phyloP scores from a whole-genome alignment of 2,329 filamentous ascomycete genomes.

The Fusarium nematophilum region DNA sequence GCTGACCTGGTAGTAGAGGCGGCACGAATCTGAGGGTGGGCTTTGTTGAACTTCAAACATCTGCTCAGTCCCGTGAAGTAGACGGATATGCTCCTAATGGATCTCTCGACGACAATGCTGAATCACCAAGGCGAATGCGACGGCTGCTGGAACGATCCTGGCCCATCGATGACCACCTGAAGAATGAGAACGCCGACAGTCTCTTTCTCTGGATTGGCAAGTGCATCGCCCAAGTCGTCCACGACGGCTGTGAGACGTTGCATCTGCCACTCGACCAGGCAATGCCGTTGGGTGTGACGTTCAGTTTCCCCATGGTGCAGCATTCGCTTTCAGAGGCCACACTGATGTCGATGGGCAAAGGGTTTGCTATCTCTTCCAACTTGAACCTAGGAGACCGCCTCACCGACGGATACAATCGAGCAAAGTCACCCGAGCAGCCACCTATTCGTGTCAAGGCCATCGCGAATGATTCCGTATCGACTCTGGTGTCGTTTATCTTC shows the following conservation, averaged over 20 bases:
- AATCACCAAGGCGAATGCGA: constrained; percentile 55
- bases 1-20: constrained; percentile 63
- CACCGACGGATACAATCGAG: constrained; percentile 66
- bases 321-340: constrained; percentile 70
- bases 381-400: constrained; percentile 71
- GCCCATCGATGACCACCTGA: constrained; percentile 79
- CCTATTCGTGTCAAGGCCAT: constrained; percentile 79
- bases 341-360: constrained; percentile 77
- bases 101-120: constrained; percentile 25
- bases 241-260: constrained; percentile 62
- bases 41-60: constrained; percentile 69
- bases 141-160: constrained; percentile 76
- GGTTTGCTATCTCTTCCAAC: constrained; percentile 71
- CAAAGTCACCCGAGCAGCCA: constrained; percentile 64
- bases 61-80: constrained; percentile 3
- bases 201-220: constrained; percentile 85
- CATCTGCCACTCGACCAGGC: constrained; percentile 56
- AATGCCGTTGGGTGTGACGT: constrained; percentile 75
- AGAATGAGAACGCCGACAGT: constrained; percentile 78
- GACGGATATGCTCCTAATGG: constrained; percentile 22
- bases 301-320: constrained; percentile 78
- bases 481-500: constrained; percentile 81
- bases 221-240: constrained; percentile 79
- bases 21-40: constrained; percentile 77
- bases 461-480: constrained; percentile 84